phyloP scores from a whole-genome alignment of 768 basidiomycete genomes.

The Pisolithus albus region DNA sequence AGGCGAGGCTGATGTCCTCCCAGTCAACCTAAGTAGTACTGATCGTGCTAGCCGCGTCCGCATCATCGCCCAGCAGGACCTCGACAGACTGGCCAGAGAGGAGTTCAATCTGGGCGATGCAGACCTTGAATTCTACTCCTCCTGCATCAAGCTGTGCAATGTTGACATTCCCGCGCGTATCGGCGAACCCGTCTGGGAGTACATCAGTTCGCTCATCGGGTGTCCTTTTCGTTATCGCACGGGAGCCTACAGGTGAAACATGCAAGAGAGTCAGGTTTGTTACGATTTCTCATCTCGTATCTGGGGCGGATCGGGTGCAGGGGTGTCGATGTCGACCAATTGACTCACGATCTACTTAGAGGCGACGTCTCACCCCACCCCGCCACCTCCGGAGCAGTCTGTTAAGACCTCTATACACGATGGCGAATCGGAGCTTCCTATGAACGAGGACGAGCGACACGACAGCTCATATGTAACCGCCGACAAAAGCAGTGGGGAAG shows the following conservation, averaged over 20 bases:
- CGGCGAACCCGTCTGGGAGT: slow-evolving; percentile 14
- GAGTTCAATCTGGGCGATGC: slow-evolving; percentile 18
- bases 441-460: background rate
- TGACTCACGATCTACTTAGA: background rate
- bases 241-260: background rate
- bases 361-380: background rate
- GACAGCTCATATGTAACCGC: background rate
- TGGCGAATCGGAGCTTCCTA: background rate
- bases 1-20: slow-evolving; percentile 4
- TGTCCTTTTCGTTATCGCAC: slow-evolving; percentile 14
- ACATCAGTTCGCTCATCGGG: slow-evolving; percentile 15
- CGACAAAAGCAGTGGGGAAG: slow-evolving; percentile 4
- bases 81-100: slow-evolving; percentile 10
- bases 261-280: background rate
- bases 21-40: background rate
- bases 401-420: background rate
- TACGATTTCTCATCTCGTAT: background rate
- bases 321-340: background rate
- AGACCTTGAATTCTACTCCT: slow-evolving; percentile 10
- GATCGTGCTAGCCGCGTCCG: background rate
- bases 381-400: background rate
- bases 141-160: slow-evolving; percentile 17
- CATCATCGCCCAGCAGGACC: slow-evolving; percentile 4
- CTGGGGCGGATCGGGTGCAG: slow-evolving; percentile 3
- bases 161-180: slow-evolving; percentile 16